A percentile compares a stretch with the other conserved stretches of the same genome.
phyloP scores from a whole-genome alignment of 257 asterid species.

The Cinchona pubescens region DNA sequence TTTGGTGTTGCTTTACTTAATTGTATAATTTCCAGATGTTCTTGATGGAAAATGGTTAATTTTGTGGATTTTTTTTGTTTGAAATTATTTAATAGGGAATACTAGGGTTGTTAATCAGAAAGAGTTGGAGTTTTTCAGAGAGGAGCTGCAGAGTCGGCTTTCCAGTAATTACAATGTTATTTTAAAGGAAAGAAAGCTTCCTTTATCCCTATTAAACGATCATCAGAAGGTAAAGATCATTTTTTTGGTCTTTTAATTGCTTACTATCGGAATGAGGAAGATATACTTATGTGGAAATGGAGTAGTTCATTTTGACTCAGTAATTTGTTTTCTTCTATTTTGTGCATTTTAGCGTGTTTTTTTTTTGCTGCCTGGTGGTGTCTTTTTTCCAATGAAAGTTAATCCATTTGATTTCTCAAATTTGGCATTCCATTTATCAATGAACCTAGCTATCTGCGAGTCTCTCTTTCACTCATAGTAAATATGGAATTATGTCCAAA shows the following conservation, averaged over 20 bases:
- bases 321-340: neutral
- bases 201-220: conserved; percentile 84
- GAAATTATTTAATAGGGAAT: conserved; percentile 45
- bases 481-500: no score
- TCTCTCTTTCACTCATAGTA: neutral
- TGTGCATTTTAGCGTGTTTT: neutral
- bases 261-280: neutral
- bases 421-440: neutral
- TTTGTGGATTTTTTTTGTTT: neutral
- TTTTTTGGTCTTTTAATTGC: neutral
- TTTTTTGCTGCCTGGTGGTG: neutral
- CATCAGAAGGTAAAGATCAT: conserved; percentile 81
- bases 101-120: conserved; percentile 84
- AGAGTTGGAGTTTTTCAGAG: conserved; percentile 79
- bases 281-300: neutral
- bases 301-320: neutral
- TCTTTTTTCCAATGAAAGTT: neutral
- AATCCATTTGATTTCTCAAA: neutral
- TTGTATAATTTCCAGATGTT: neutral
- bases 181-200: conserved; percentile 85
- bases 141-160: conserved; percentile 69
- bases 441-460: neutral
- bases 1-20: neutral
- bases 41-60: neutral
- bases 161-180: conserved; percentile 81